phyloP scores from a whole-genome alignment of 768 basidiomycete genomes.

The Lactarius sanguifluus region DNA sequence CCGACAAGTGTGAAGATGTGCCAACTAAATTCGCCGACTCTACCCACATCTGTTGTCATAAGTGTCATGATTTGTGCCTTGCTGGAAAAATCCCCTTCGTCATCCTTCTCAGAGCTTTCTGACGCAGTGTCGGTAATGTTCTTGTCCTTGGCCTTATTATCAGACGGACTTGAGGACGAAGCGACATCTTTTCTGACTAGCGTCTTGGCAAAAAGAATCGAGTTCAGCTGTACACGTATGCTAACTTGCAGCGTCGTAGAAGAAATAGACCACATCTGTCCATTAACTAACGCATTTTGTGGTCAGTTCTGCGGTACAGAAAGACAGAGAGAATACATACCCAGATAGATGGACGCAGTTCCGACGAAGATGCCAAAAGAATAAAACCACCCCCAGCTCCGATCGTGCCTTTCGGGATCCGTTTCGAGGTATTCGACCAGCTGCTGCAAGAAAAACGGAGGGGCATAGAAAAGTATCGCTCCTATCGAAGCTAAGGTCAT shows the following conservation, averaged over 20 bases:
- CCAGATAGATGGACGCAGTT: slow-evolving; percentile 43
- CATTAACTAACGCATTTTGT: slow-evolving; percentile 47
- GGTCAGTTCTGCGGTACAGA: slow-evolving; percentile 17
- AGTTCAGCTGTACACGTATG: slow-evolving; percentile 74
- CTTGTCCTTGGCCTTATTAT: slow-evolving; percentile 32
- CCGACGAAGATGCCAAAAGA: slow-evolving; percentile 51
- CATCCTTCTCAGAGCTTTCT: slow-evolving; percentile 48
- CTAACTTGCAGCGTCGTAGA: slow-evolving; percentile 70
- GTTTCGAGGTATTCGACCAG: slow-evolving; percentile 66
- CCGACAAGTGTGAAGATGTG: slow-evolving; percentile 75
- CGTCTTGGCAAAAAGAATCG: slow-evolving; percentile 80
- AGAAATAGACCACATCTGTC: slow-evolving; percentile 69
- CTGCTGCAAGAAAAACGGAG: slow-evolving; percentile 58
- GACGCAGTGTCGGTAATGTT: slow-evolving; percentile 22
- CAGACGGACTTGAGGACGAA: slow-evolving; percentile 47
- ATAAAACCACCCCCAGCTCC: slow-evolving; percentile 75
- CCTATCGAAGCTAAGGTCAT: slow-evolving; percentile 52
- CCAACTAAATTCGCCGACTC: slow-evolving; percentile 83
- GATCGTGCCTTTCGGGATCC: slow-evolving; percentile 54
- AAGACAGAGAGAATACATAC: slow-evolving; percentile 38
- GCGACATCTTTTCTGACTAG: slow-evolving; percentile 83
- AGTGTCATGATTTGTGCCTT: slow-evolving; percentile 87
- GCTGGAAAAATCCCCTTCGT: slow-evolving; percentile 50
- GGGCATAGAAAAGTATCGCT: slow-evolving; percentile 63
- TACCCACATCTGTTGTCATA: slow-evolving; percentile 93